Conservation (phyloP, 1,139 yeast genomes). For the Blastobotrys persicus region DNA sequence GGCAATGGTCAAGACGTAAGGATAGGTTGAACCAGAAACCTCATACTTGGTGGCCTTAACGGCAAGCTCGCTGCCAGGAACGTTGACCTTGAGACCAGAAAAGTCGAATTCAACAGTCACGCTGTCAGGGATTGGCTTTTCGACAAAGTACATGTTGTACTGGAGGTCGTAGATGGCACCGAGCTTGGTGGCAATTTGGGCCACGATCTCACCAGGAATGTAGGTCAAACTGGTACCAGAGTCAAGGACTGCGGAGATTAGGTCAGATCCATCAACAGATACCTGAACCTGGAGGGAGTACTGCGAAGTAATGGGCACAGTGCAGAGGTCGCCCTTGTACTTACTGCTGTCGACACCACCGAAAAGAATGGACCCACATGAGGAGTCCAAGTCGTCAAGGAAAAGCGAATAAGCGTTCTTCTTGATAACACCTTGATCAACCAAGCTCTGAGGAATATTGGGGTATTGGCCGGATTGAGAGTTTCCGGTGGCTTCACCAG, state of each 20-base stretch:
- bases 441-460: slow-evolving; percentile 37
- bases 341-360: slow-evolving; percentile 35
- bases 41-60: slow-evolving; percentile 24
- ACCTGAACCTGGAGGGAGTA: slow-evolving; percentile 18
- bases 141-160: slow-evolving; percentile 14
- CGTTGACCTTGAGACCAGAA: slow-evolving; percentile 29
- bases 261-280: slow-evolving; percentile 17
- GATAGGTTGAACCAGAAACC: slow-evolving; percentile 20
- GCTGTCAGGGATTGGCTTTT: slow-evolving; percentile 13
- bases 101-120: slow-evolving; percentile 25
- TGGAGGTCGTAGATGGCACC: slow-evolving; percentile 23
- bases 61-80: slow-evolving; percentile 30
- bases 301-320: slow-evolving; percentile 27
- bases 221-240: slow-evolving; percentile 39
- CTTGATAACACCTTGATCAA: slow-evolving; percentile 47
- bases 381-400: slow-evolving; percentile 20
- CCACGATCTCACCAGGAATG: slow-evolving; percentile 29
- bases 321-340: slow-evolving; percentile 13
- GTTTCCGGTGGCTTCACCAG: slow-evolving; percentile 37
- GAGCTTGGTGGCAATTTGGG: slow-evolving; percentile 25
- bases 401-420: slow-evolving; percentile 43
- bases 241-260: slow-evolving; percentile 31
- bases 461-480: slow-evolving; percentile 38
- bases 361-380: slow-evolving; percentile 38
- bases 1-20: slow-evolving; percentile 28